Percentiles rank a stretch among this genome's conserved stretches.
phyloP scores from a whole-genome alignment of 768 basidiomycete species.

The Lyophyllum decastes region DNA sequence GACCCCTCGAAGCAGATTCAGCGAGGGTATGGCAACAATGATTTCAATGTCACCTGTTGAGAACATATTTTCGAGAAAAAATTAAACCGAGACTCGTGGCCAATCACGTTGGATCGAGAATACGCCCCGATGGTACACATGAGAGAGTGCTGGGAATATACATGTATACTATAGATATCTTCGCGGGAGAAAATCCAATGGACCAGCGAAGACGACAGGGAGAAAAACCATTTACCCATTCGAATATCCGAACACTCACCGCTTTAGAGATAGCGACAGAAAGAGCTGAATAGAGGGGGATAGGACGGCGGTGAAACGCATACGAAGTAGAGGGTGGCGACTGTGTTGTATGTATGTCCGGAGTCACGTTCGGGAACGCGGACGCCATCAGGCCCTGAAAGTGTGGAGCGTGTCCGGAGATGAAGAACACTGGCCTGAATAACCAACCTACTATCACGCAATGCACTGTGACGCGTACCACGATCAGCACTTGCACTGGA shows the following conservation, averaged over 20 bases:
- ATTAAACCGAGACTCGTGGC: slow-evolving; percentile 3
- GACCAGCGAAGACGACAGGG: neutral
- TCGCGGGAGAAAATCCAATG: neutral
- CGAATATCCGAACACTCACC: slow-evolving; percentile 10
- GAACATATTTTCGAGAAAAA: neutral
- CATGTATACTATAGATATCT: neutral
- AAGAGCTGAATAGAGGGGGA: neutral
- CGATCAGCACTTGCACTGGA: neutral
- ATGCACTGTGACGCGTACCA: neutral
- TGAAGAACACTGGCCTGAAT: neutral
- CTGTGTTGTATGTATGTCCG: neutral
- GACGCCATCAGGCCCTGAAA: neutral
- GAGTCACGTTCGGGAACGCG: neutral
- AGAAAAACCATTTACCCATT: slow-evolving; percentile 4
- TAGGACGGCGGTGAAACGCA: neutral
- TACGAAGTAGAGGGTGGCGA: neutral
- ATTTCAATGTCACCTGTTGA: slow-evolving; percentile 3
- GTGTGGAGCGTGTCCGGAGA: neutral
- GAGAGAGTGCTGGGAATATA: neutral
- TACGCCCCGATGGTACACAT: neutral
- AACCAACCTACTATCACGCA: neutral
- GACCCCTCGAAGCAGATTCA: neutral
- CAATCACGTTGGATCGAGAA: slow-evolving; percentile 1
- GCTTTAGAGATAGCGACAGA: neutral
- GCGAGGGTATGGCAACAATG: neutral